phyloP scores from a whole-genome alignment of 2,329 filamentous ascomycete species.

The Aspergillus sp. region DNA sequence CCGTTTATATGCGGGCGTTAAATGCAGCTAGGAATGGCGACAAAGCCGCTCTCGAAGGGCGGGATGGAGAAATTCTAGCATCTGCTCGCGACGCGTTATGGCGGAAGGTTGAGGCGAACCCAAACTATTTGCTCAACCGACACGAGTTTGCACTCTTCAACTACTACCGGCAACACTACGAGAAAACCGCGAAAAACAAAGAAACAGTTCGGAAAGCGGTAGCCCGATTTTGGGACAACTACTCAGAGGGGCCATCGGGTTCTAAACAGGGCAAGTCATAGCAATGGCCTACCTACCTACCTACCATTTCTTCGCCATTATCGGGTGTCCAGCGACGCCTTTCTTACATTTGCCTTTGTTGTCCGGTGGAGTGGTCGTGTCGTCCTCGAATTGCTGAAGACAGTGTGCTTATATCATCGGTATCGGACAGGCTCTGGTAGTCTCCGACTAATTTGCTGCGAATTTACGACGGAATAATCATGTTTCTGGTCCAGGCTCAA shows the following conservation, averaged over 20 bases:
- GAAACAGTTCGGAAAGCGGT: constrained; percentile 50
- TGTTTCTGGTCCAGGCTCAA: not conserved
- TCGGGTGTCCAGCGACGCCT: not conserved
- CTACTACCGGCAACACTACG: constrained; percentile 71
- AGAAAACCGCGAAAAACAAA: constrained; percentile 45
- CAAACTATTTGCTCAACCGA: constrained; percentile 70
- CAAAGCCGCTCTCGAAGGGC: constrained; percentile 63
- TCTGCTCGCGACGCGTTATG: constrained; percentile 64
- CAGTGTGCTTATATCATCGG: not conserved
- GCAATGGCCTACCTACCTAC: not conserved
- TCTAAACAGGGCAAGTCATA: constrained; percentile 26
- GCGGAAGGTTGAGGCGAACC: constrained; percentile 64
- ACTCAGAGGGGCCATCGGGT: constrained; percentile 26
- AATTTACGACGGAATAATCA: not conserved
- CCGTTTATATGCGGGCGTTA: constrained; percentile 65
- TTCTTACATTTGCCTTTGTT: constrained; percentile 43
- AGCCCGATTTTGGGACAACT: constrained; percentile 57
- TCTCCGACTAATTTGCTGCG: not conserved
- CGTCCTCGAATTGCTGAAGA: constrained; percentile 27
- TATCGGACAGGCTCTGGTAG: constrained; percentile 7
- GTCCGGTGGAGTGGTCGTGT: constrained; percentile 47
- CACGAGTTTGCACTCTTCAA: constrained; percentile 88
- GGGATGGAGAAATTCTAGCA: constrained; percentile 66
- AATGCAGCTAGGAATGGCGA: constrained; percentile 74
- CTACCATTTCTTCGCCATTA: not conserved